Percentiles rank a stretch among this genome's conserved stretches.
Conservation (phyloP, 192 early-diverging fungal species). For the Entomortierella chlamydospora region DNA sequence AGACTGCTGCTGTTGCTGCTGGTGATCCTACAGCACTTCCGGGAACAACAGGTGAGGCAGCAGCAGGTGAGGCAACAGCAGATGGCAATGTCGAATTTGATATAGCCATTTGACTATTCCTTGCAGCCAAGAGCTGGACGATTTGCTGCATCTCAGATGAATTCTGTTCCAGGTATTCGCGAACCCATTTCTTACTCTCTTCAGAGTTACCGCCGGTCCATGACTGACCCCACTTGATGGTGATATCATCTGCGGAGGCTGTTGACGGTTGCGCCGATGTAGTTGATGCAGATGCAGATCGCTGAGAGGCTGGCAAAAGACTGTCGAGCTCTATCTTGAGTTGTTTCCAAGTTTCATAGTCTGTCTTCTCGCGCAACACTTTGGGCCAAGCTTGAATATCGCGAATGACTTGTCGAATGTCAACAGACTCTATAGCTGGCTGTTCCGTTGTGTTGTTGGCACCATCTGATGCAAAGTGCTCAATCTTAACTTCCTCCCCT, state of each 20-base stretch:
- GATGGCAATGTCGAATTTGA: no score
- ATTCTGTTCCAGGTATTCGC: slow-evolving; percentile 43
- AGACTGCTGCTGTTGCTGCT: not conserved
- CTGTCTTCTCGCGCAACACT: slow-evolving; percentile 10
- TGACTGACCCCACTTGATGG: slow-evolving; percentile 36
- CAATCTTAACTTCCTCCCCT: not conserved
- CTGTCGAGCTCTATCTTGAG: slow-evolving; percentile 47
- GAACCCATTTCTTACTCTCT: slow-evolving; percentile 48
- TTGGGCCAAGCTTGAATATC: slow-evolving; percentile 41
- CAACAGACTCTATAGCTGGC: slow-evolving; percentile 14
- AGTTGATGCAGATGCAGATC: not conserved
- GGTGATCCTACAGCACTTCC: no score
- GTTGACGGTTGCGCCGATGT: not conserved
- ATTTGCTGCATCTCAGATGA: slow-evolving; percentile 28
- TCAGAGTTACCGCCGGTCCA: slow-evolving; percentile 35
- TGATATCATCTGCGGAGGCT: not conserved
- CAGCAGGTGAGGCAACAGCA: no score
- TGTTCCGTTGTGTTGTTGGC: no score
- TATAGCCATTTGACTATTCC: not conserved
- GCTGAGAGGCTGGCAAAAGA: slow-evolving; percentile 15
- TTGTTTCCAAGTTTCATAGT: slow-evolving; percentile 33
- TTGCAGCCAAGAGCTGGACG: slow-evolving; percentile 10
- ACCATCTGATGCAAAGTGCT: not conserved
- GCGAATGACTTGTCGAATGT: slow-evolving; percentile 29
- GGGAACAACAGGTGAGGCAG: no score